Evolutionary conservation across 805 yeast genomes (phyloP).

Genomic region (Monosporozyma yasuniensis): DNA sequence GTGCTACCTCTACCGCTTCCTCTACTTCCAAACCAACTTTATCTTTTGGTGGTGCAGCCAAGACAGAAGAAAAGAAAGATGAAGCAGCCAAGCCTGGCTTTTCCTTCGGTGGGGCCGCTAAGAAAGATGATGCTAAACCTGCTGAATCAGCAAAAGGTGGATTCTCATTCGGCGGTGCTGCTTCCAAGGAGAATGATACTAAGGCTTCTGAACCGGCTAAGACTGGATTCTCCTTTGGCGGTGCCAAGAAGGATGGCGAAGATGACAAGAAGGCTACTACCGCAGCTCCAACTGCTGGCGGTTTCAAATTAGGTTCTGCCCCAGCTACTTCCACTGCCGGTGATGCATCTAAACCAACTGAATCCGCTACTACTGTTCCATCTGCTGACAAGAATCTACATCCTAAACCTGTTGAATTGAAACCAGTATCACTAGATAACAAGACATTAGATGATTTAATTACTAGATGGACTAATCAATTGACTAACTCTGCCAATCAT

Average conservation of each 20-base stretch:
- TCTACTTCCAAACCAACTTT: not conserved
- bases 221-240: slow-evolving; percentile 13
- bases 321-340: not conserved
- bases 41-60: slow-evolving; percentile 5
- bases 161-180: slow-evolving; percentile 1
- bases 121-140: not conserved
- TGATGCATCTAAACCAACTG: not conserved
- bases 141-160: not conserved
- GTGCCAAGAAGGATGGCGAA: slow-evolving; percentile 2
- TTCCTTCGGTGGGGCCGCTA: not conserved
- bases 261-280: not conserved
- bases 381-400: slow-evolving; percentile 4
- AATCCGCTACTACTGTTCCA: not conserved
- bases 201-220: slow-evolving; percentile 3
- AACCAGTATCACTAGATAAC: slow-evolving; percentile 73
- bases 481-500: slow-evolving; percentile 61
- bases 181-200: slow-evolving; percentile 1
- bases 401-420: slow-evolving; percentile 50
- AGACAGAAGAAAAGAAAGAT: not conserved
- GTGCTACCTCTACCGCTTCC: slow-evolving; percentile 4
- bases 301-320: not conserved
- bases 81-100: not conserved
- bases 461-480: slow-evolving; percentile 84
- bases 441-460: slow-evolving; percentile 89
- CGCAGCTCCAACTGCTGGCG: not conserved